Evolutionary conservation across 768 basidiomycete species (phyloP), one percentile per base, ranked within the genome.

Genomic region (Agaricus sinodeliciosus): DNA sequence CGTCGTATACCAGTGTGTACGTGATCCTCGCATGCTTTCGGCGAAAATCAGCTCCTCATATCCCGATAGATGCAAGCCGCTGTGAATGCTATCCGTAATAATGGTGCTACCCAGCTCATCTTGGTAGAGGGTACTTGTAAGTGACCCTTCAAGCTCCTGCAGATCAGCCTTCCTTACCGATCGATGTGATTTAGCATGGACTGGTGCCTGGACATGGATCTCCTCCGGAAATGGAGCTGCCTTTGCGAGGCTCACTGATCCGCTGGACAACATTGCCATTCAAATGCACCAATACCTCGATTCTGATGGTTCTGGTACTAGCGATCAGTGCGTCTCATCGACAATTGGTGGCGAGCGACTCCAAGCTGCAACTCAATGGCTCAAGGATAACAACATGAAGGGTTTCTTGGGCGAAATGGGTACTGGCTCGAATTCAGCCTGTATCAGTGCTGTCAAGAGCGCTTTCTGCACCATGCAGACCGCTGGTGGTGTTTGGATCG

Each of bases 201-300:
- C 80, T 54, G 82, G 80, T 54, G 81, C 81, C 35, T 81, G 80
- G 79, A 75, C 77, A 11, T 82, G 81, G 81, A 37, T 34, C 31
- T 71, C 73, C 18, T 81, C 79, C 18, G 81, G 82, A n/a, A 82
- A 84, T 64, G 65, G 69, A 36, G 72, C 65, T 12, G 79, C 67
- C 43, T 82, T 82, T 62, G 71, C 67, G 16, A 67, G 68, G 19
- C 72, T 84, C 66, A 70, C 66, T 42, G 82, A 84, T 60, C 80
- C 81, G 47, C 74, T 75, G 68, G 80, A 82, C 70, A 83, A 83
- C 63, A 61, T 77, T 52, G 81, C 80, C 31, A 78, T 82, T 56
- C 65, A 85, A 62, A 83, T 84, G 79, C 82, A 85, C 64, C 81
- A 84, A 63, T 85, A 85, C 69, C 81, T 85, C 58, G 82, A 84